phyloP scores from a whole-genome alignment of 2,329 filamentous ascomycete species.

The Claviceps capensis region DNA sequence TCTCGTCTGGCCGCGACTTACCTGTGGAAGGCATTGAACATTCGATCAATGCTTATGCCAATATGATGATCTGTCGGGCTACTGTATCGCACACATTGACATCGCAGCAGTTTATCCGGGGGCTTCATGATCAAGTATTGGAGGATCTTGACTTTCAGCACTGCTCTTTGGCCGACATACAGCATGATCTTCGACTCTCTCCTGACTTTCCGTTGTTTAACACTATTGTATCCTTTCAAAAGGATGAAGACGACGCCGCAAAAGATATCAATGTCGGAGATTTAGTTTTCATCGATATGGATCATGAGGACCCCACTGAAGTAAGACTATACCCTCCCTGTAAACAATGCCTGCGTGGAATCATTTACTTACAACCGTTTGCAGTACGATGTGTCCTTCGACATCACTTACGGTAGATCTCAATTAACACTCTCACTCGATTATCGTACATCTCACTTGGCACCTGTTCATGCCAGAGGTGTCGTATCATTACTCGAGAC shows the following conservation, averaged over 20 bases:
- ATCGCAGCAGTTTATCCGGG: conserved; percentile 19
- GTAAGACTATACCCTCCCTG: neutral
- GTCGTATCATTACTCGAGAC: conserved; percentile 1
- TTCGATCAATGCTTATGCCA: conserved; percentile 3
- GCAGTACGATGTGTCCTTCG: conserved; percentile 1
- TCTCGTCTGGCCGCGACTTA: conserved; percentile 1
- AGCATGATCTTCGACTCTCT: conserved; percentile 16
- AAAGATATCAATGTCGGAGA: neutral
- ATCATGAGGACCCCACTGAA: conserved; percentile 3
- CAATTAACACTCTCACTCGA: conserved; percentile 1
- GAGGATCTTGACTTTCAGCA: conserved; percentile 30
- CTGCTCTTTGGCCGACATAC: conserved; percentile 34
- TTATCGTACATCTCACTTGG: neutral
- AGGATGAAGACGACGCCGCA: conserved; percentile 3
- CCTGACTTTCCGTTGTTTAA: conserved; percentile 15
- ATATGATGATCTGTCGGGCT: conserved; percentile 1
- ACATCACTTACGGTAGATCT: neutral
- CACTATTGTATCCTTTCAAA: conserved; percentile 19
- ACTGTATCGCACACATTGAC: conserved; percentile 14
- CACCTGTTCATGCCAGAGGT: neutral
- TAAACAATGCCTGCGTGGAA: neutral
- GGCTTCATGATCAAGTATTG: conserved; percentile 30
- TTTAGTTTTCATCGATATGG: neutral
- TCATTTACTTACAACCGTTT: neutral
- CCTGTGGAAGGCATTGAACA: conserved; percentile 2